Evolutionary conservation across 345 rosid genomes (phyloP).

Genomic region (Populus euphratica): DNA sequence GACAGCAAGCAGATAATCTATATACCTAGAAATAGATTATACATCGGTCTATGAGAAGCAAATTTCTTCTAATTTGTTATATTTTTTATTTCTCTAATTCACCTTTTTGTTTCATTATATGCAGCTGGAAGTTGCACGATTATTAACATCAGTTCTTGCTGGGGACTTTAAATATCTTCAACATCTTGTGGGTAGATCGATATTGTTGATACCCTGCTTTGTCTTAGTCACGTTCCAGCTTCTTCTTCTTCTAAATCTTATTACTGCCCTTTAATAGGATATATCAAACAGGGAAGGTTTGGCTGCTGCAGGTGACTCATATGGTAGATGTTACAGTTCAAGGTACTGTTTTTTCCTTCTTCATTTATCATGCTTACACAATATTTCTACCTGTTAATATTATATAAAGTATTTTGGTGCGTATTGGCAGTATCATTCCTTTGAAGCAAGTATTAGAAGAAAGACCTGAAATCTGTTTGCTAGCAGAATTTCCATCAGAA

Average conservation of each 20-base stretch:
- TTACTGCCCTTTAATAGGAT: slow-evolving; percentile 41
- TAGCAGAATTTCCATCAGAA: slow-evolving; percentile 69
- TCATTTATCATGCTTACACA: slow-evolving; percentile 3
- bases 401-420: slow-evolving; percentile 8
- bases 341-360: slow-evolving; percentile 35
- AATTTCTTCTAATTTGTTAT: too few relatives aligned
- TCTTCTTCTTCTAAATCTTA: slow-evolving; percentile 14
- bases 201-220: slow-evolving; percentile 11
- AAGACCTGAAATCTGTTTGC: slow-evolving; percentile 64
- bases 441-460: slow-evolving; percentile 61
- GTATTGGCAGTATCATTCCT: slow-evolving; percentile 53
- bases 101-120: slow-evolving; percentile 10
- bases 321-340: slow-evolving; percentile 46
- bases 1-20: neutral
- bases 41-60: neutral
- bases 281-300: slow-evolving; percentile 73
- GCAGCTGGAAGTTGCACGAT: slow-evolving; percentile 69
- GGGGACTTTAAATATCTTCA: slow-evolving; percentile 69
- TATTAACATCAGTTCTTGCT: slow-evolving; percentile 50
- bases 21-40: neutral
- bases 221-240: neutral
- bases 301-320: slow-evolving; percentile 57
- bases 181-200: slow-evolving; percentile 52
- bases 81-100: neutral
- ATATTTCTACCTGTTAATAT: neutral